Conservation (phyloP, 345 rosid genomes). For the Theobroma cacao region DNA sequence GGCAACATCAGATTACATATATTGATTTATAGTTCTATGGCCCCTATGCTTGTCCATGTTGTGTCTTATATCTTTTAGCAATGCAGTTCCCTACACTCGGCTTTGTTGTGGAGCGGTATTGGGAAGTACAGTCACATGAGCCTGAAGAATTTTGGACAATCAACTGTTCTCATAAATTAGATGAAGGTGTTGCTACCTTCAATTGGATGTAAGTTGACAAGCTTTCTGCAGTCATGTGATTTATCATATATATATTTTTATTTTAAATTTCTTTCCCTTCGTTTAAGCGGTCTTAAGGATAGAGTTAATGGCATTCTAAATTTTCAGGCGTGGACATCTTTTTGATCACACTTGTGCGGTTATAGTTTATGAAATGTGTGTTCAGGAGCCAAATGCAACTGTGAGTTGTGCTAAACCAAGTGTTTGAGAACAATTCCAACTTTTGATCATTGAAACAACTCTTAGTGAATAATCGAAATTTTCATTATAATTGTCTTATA, state of each 20-base stretch:
- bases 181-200: slow-evolving; percentile 76
- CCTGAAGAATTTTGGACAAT: slow-evolving; percentile 95
- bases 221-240: slow-evolving; percentile 6
- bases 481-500: slow-evolving; percentile 27
- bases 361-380: slow-evolving; percentile 88
- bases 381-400: slow-evolving; percentile 79
- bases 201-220: slow-evolving; percentile 68
- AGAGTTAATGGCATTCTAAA: slow-evolving; percentile 13
- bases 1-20: background rate
- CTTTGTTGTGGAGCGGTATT: slow-evolving; percentile 88
- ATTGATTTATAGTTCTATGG: slow-evolving; percentile 14
- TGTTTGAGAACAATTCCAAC: slow-evolving; percentile 8
- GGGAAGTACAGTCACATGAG: slow-evolving; percentile 96
- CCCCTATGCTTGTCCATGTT: slow-evolving; percentile 15
- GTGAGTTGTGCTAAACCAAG: slow-evolving; percentile 44
- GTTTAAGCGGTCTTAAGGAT: slow-evolving; percentile 1
- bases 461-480: slow-evolving; percentile 12
- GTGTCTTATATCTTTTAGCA: slow-evolving; percentile 17
- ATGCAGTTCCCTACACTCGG: slow-evolving; percentile 94
- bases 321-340: slow-evolving; percentile 90
- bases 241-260: background rate
- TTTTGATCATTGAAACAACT: slow-evolving; percentile 9
- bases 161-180: slow-evolving; percentile 80
- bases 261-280: slow-evolving; percentile 16
- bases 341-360: slow-evolving; percentile 83